Evolutionary conservation across 148 eudicot species (phyloP).

Genomic region (Nepenthes gracilis): DNA sequence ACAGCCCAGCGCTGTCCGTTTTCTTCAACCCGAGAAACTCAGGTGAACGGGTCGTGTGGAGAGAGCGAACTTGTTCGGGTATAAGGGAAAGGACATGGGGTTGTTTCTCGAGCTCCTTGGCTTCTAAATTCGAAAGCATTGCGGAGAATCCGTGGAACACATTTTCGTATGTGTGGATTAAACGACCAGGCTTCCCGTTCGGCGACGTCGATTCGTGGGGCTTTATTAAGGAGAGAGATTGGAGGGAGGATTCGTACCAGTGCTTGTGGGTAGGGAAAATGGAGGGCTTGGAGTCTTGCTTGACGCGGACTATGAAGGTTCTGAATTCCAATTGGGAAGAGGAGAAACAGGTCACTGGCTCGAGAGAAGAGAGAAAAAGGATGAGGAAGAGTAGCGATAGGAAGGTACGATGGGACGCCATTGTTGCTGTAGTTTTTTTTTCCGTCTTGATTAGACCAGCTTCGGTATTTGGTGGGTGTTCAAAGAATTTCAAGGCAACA

Average conservation of each 20-base stretch:
- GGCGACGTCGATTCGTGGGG: background rate
- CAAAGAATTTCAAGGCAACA: too few relatives aligned
- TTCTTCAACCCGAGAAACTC: slow-evolving; percentile 54
- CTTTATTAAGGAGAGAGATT: slow-evolving; percentile 19
- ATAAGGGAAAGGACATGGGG: slow-evolving; percentile 45
- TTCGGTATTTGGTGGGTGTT: too few relatives aligned
- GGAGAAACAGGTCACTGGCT: slow-evolving; percentile 7
- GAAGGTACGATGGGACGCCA: too few relatives aligned
- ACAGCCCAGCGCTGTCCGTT: slow-evolving; percentile 30
- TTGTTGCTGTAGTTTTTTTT: too few relatives aligned
- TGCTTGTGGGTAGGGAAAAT: slow-evolving; percentile 62
- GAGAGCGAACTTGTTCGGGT: slow-evolving; percentile 58
- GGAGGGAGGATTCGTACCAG: slow-evolving; percentile 76
- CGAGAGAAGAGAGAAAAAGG: slow-evolving; percentile 1
- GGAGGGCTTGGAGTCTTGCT: slow-evolving; percentile 54
- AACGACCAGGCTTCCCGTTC: background rate
- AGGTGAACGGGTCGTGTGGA: slow-evolving; percentile 83
- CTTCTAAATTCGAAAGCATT: slow-evolving; percentile 36
- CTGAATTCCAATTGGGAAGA: slow-evolving; percentile 18
- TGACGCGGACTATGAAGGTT: slow-evolving; percentile 69
- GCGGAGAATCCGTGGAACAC: slow-evolving; percentile 90
- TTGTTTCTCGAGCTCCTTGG: slow-evolving; percentile 24
- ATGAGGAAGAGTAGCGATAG: background rate
- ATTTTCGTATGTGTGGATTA: slow-evolving; percentile 63
- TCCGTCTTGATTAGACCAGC: too few relatives aligned